Evolutionary conservation across 495 filamentous ascomycete genomes (phyloP), one percentile per base, ranked within the genome.

Genomic region (Trichoderma virens): DNA sequence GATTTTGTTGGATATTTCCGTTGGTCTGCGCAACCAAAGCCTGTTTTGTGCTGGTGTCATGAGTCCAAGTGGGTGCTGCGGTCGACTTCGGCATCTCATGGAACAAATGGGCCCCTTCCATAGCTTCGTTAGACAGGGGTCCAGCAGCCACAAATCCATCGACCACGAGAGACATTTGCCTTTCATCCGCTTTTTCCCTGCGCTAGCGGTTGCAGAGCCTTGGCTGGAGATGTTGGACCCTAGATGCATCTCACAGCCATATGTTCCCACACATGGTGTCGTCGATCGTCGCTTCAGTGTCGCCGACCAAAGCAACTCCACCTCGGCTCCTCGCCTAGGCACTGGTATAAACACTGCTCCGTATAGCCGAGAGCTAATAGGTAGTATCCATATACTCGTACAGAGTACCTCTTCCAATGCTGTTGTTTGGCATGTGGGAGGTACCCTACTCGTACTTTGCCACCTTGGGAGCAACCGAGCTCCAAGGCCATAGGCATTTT

Each of bases 41-140:
- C 51, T 18, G 2, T 56, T 56, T 56, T 16, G 51, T 56, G 23
- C 3, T 30, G 51, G 51, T 28, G 51, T 56, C 51, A 6, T 13
- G 23, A 20, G 7, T 8, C 51, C 51, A 56, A 56, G 51, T 56
- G 51, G 51, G 51, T 14, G 23, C 13, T 30, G 25, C 51, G 51
- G 51, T 56, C 14, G 51, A 30, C 51, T 56, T 56, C 51, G 51
- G 51, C 51, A 56, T 28, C 51, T 27, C 51, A 56, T 56, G 51
- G 51, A 56, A 56, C 51, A 30, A 56, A 56, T 56, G 51, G 51
- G 30, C 5, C 51, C 51, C 51, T 56, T 56, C 51, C 51, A 56
- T 14, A 9, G 25, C 51, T 30, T 30, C 25, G 45, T 28, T 56
- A 14, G 51, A 56, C 23, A 56, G 51, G 27, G 51, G 51, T 28